Percentiles rank a stretch among this genome's conserved stretches.
Evolutionary conservation across 441 rosid genomes (phyloP).

Genomic region (Rhodomyrtus psidioides): DNA sequence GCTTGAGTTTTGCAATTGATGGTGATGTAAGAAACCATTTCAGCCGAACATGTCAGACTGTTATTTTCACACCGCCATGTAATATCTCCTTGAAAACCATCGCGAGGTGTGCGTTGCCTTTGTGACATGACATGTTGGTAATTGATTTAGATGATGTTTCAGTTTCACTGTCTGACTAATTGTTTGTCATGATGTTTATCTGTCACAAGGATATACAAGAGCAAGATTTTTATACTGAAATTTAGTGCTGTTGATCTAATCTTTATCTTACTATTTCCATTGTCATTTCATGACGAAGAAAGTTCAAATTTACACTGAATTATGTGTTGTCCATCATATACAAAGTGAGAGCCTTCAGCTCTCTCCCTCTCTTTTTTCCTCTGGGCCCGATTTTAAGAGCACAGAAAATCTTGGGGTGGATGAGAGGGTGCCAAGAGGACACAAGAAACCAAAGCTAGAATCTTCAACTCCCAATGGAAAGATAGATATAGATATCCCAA

Average conservation of each 20-base stretch:
- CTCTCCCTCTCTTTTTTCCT: not conserved
- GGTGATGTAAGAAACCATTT: not conserved
- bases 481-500: slow-evolving; percentile 7
- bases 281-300: not conserved
- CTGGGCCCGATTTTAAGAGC: not conserved
- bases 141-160: not conserved
- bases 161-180: not conserved
- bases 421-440: slow-evolving; percentile 12
- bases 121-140: no score
- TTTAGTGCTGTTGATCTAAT: not conserved
- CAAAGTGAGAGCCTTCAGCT: not conserved
- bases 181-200: not conserved
- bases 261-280: not conserved
- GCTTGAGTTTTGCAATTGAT: not conserved
- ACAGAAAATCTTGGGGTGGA: slow-evolving; percentile 16
- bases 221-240: not conserved
- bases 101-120: not conserved
- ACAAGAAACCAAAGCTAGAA: slow-evolving; percentile 3
- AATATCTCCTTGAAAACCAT: not conserved
- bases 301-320: not conserved
- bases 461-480: slow-evolving; percentile 31
- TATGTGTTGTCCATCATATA: not conserved
- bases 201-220: not conserved
- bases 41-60: not conserved
- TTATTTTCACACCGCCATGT: not conserved